These are phyloP conservation scores for Hibiscus mutabilis DNA, from an alignment of 345 rosid species.

Conservation along the genomic window DNA sequence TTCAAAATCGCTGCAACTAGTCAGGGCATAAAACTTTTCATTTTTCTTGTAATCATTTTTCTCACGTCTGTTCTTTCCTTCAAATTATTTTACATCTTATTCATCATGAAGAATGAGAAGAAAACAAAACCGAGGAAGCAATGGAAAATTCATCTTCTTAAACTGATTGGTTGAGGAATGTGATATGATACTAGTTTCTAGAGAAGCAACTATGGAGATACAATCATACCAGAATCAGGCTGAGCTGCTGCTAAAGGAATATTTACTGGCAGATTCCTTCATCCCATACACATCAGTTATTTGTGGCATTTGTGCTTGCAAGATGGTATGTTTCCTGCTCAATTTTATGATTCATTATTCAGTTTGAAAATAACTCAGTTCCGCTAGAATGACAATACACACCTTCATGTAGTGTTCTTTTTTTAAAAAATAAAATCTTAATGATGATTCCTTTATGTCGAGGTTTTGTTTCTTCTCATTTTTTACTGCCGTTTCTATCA, in stretches of 20 bases:
- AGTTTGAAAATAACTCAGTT: neutral
- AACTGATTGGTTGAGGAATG: slow-evolving; percentile 12
- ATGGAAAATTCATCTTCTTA: slow-evolving; percentile 1
- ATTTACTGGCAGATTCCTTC: slow-evolving; percentile 43
- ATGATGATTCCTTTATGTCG: neutral
- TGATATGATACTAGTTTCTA: slow-evolving; percentile 14
- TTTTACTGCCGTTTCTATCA: neutral
- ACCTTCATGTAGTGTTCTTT: neutral
- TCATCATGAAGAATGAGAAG: neutral
- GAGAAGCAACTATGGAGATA: slow-evolving; percentile 20
- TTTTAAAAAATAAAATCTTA: neutral
- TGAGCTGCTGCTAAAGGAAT: slow-evolving; percentile 46
- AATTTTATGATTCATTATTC: neutral
- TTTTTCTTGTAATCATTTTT: neutral
- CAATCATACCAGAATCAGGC: slow-evolving; percentile 50
- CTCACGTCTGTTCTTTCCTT: neutral
- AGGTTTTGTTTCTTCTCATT: neutral
- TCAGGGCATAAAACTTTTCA: neutral
- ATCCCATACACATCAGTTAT: slow-evolving; percentile 53
- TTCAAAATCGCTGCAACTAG: neutral
- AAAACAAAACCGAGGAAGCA: neutral
- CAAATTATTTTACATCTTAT: neutral
- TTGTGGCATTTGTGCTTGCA: slow-evolving; percentile 45
- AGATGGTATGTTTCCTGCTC: slow-evolving; percentile 35
- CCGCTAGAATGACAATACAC: neutral